phyloP scores from a whole-genome alignment of 2,329 filamentous ascomycete species.

The Pestalotiopsis sp. region DNA sequence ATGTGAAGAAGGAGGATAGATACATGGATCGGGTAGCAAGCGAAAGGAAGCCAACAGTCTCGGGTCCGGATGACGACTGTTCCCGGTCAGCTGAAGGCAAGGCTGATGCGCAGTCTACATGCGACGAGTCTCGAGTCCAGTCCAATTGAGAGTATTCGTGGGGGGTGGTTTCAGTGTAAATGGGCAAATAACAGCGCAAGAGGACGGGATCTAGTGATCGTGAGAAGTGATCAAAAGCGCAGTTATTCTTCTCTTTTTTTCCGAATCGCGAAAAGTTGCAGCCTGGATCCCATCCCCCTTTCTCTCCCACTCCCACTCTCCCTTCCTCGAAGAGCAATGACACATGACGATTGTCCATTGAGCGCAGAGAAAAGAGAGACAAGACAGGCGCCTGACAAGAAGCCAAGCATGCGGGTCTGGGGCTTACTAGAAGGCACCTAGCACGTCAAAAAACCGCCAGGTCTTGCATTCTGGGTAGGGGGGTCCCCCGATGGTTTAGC shows the following conservation, averaged over 20 bases:
- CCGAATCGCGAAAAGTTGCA: background rate
- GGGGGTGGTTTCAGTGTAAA: no score
- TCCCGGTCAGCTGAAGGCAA: constrained; percentile 10
- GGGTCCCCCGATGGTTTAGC: background rate
- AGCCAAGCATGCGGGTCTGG: background rate
- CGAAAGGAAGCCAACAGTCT: background rate
- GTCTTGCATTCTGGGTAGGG: background rate
- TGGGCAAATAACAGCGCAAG: background rate
- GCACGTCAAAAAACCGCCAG: background rate
- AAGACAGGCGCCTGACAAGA: background rate
- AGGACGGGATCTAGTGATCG: background rate
- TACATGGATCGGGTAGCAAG: background rate
- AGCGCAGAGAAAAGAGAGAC: background rate
- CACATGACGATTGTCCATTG: background rate
- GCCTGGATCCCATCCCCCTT: background rate
- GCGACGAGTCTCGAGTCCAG: background rate
- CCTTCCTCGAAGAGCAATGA: background rate
- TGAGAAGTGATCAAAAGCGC: background rate
- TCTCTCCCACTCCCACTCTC: background rate
- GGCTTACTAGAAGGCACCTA: background rate
- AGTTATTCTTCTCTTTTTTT: background rate
- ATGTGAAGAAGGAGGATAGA: background rate
- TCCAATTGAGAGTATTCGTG: background rate
- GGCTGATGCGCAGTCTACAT: constrained; percentile 1
- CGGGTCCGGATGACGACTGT: background rate